Evolutionary conservation across 345 rosid species (phyloP).

Genomic region (Lagerstroemia speciosa): DNA sequence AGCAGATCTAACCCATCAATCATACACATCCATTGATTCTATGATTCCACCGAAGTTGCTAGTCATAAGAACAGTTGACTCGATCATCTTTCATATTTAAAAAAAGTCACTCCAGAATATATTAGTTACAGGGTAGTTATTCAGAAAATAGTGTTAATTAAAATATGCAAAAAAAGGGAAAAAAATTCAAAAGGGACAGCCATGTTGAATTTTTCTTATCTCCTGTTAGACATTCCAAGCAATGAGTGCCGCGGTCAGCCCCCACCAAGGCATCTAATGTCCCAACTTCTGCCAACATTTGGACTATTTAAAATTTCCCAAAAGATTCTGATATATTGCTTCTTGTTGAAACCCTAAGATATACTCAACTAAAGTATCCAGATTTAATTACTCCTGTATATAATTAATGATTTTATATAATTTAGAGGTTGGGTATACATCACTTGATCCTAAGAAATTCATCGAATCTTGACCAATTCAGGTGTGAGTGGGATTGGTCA

Average conservation of each 20-base stretch:
- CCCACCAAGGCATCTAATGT: slow-evolving; percentile 40
- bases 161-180: not conserved
- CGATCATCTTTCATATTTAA: not conserved
- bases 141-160: not conserved
- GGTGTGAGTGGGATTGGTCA: no score
- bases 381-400: no score
- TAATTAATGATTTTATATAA: no score
- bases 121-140: not conserved
- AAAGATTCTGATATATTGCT: slow-evolving; percentile 31
- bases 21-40: not conserved
- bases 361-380: no score
- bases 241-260: slow-evolving; percentile 22
- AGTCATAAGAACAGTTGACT: not conserved
- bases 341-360: not conserved
- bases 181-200: not conserved
- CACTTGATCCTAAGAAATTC: no score
- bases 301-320: slow-evolving; percentile 36
- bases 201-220: not conserved
- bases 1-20: not conserved
- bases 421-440: no score
- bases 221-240: slow-evolving; percentile 21
- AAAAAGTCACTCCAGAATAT: no score
- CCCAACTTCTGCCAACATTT: slow-evolving; percentile 33
- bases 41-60: not conserved
- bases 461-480: no score